Conservation (phyloP, 75 land plant species). For the Chamaecyparis obtusa region DNA sequence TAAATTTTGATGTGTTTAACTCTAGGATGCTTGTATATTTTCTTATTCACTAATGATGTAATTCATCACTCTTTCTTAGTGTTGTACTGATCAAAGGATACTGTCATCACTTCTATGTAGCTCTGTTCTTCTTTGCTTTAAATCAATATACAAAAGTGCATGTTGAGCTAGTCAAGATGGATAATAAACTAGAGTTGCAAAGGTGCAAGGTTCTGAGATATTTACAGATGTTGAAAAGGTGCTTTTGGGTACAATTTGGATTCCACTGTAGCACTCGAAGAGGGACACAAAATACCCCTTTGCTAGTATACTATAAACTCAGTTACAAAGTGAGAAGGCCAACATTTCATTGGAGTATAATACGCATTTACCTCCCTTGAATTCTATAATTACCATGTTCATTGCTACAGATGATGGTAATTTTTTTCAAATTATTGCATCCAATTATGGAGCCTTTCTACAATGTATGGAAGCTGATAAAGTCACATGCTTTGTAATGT, state of each 20-base stretch:
- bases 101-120: not conserved
- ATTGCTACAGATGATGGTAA: not conserved
- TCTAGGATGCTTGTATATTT: not conserved
- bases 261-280: not conserved
- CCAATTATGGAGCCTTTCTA: not conserved
- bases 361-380: not conserved
- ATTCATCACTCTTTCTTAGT: not conserved
- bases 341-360: not conserved
- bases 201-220: not conserved
- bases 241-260: not conserved
- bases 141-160: not conserved
- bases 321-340: not conserved
- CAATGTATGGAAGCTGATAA: not conserved
- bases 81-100: too few species aligned
- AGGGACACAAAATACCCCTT: not conserved
- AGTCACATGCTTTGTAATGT: too few species aligned
- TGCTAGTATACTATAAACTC: not conserved
- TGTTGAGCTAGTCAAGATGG: not conserved
- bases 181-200: not conserved
- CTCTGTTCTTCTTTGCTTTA: not conserved
- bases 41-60: not conserved
- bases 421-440: too few species aligned
- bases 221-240: not conserved
- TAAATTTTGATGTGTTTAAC: not conserved
- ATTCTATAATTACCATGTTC: not conserved